Evolutionary conservation across 2,329 filamentous ascomycete species (phyloP).

Genomic region (Fusarium mangiferae): DNA sequence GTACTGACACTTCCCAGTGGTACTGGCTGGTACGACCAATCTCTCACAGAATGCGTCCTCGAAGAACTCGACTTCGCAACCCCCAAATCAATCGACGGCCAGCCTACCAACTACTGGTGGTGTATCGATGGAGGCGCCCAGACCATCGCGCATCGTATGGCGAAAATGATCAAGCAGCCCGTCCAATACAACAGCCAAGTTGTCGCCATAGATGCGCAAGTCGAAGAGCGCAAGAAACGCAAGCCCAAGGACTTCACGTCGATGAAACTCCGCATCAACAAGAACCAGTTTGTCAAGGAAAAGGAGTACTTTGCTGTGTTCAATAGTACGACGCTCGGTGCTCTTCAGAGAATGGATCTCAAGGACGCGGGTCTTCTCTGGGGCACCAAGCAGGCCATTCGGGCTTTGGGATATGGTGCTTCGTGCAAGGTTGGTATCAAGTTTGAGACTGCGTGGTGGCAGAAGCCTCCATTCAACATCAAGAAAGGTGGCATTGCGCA

Average conservation of each 20-base stretch:
- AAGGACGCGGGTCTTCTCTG: slow-evolving; percentile 43
- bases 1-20: slow-evolving; percentile 1
- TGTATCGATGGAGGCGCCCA: slow-evolving; percentile 35
- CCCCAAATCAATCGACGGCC: accelerated
- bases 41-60: slow-evolving; percentile 27
- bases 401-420: slow-evolving; percentile 45
- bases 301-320: slow-evolving; percentile 36
- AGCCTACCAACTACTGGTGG: slow-evolving; percentile 23
- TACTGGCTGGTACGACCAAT: slow-evolving; percentile 39
- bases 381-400: slow-evolving; percentile 45
- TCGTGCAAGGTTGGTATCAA: slow-evolving; percentile 47
- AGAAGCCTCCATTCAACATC: slow-evolving; percentile 11
- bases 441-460: slow-evolving; percentile 48
- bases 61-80: slow-evolving; percentile 36
- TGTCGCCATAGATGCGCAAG: slow-evolving; percentile 23
- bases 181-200: slow-evolving; percentile 26
- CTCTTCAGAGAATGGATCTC: slow-evolving; percentile 32
- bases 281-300: background rate
- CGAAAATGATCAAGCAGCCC: background rate
- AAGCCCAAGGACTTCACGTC: background rate
- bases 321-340: slow-evolving; percentile 30
- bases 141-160: slow-evolving; percentile 25
- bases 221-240: background rate
- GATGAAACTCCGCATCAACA: slow-evolving; percentile 13
- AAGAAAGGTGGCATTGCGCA: slow-evolving; percentile 8